Evolutionary conservation across 2,329 filamentous ascomycete species (phyloP).

Genomic region (Aureobasidium sp.): DNA sequence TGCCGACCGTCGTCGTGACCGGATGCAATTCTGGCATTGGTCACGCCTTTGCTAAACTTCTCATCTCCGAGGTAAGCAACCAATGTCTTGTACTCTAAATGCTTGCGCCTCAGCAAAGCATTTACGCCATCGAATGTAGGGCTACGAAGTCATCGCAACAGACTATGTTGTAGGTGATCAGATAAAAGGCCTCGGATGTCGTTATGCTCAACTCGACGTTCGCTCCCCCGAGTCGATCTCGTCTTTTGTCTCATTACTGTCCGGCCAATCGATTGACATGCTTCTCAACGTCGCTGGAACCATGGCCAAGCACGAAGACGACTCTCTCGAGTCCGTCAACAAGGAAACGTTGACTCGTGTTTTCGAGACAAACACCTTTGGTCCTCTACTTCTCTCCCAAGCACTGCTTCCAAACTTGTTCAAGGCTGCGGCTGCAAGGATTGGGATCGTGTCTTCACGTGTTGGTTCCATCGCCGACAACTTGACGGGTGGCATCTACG

Average conservation of each 20-base stretch:
- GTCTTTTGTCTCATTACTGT: constrained; percentile 27
- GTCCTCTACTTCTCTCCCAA: constrained; percentile 29
- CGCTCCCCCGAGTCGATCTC: constrained; percentile 30
- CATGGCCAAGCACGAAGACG: constrained; percentile 27
- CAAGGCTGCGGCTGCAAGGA: constrained; percentile 25
- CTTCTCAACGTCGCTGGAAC: constrained; percentile 36
- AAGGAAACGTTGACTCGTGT: constrained; percentile 28
- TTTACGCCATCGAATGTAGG: constrained; percentile 18
- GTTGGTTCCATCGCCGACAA: constrained; percentile 41
- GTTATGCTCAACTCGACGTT: constrained; percentile 30
- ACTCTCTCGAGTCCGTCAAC: constrained; percentile 30
- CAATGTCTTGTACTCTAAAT: neutral
- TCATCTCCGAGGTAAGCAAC: constrained; percentile 24
- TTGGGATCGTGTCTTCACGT: constrained; percentile 38
- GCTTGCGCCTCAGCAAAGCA: neutral
- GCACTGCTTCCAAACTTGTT: constrained; percentile 38
- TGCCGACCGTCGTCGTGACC: constrained; percentile 36
- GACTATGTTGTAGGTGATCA: constrained; percentile 27
- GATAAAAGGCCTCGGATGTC: constrained; percentile 29
- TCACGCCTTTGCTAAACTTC: constrained; percentile 30
- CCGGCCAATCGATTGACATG: constrained; percentile 30
- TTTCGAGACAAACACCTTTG: constrained; percentile 41
- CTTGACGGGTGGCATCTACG: constrained; percentile 34
- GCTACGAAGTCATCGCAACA: constrained; percentile 29
- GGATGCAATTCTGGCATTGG: constrained; percentile 38